Evolutionary conservation across 2,329 filamentous ascomycete species (phyloP), one percentile per base, ranked within the genome.

Genomic region (Sporothrix curviconia): DNA sequence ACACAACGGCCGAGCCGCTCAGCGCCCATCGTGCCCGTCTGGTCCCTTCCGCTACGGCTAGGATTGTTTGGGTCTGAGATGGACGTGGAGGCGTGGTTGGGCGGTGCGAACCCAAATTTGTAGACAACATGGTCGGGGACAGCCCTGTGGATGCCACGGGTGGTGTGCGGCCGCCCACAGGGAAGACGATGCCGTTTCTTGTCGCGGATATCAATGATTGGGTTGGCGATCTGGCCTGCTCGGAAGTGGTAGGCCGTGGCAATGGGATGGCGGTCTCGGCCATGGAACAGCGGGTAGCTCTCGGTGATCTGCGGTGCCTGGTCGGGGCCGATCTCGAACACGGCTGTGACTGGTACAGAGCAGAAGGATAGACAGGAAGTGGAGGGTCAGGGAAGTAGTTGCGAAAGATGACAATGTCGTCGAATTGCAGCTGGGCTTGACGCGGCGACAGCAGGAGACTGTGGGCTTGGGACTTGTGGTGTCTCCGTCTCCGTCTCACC

Each of bases 111-210:
- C 30, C 46, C 54, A 24, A 42, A 57, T 30, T 59, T 59, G 49
- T 56, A 59, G 17, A 59, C 49, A 9, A 53, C 32, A 14, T 59
- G 54, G 22, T 59, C 58, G 4, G 58, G 58, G 15, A 59, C 34
- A 3, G 11, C 37, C 49, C n/a, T 30, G 40, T 15, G 0, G 7
- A 25, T 15, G 39, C 30, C 39, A 1, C 14, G 14, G 37, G 36
- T 6, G 28, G 24, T 12, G 28, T 17, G 25, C 34, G 43, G 1
- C 32, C 30, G 5, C 46, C 15, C 9, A 59, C 46, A 17, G 46
- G 42, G 22, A 51, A 59, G 6, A 59, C 30, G n/a, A 46, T 6
- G 43, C 39, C 52, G 15, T 15, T n/a, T 12, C 24, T 49, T 42
- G 6, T 17, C 14, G 24, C 40, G 17, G 3, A 34, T 7, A 6